phyloP scores from a whole-genome alignment of 768 basidiomycete genomes.

The Suillus americanus region DNA sequence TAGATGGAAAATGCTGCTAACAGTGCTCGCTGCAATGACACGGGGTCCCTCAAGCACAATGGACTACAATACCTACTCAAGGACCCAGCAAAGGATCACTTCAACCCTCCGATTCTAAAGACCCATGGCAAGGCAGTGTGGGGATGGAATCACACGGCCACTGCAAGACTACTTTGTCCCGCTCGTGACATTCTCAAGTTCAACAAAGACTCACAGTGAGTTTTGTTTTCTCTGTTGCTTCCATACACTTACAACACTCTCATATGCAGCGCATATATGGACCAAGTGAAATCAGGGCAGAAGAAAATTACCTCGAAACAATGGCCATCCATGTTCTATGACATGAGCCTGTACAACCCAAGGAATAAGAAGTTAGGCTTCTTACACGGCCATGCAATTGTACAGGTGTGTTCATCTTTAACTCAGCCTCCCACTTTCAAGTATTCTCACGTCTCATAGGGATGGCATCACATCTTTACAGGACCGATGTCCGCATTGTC shows the following conservation, averaged over 20 bases:
- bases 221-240: neutral
- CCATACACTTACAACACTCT: neutral
- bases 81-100: neutral
- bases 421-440: no score
- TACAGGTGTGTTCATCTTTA: neutral
- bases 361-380: neutral
- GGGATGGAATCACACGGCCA: neutral
- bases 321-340: neutral
- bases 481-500: neutral
- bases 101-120: slow-evolving; percentile 1
- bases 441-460: neutral
- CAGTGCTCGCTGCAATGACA: neutral
- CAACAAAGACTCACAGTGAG: neutral
- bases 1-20: slow-evolving; percentile 4
- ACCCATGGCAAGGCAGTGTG: neutral
- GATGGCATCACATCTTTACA: slow-evolving; percentile 5
- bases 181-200: neutral
- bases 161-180: slow-evolving; percentile 2
- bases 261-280: slow-evolving; percentile 2
- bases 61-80: slow-evolving; percentile 1
- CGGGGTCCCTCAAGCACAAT: neutral
- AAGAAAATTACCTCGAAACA: slow-evolving; percentile 3
- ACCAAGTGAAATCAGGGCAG: neutral
- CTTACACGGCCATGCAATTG: neutral
- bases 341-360: slow-evolving; percentile 2